Percentiles rank a stretch among this genome's conserved stretches.
Evolutionary conservation across 805 yeast species (phyloP).

Genomic region (Zygosaccharomyces kombuchaensis): DNA sequence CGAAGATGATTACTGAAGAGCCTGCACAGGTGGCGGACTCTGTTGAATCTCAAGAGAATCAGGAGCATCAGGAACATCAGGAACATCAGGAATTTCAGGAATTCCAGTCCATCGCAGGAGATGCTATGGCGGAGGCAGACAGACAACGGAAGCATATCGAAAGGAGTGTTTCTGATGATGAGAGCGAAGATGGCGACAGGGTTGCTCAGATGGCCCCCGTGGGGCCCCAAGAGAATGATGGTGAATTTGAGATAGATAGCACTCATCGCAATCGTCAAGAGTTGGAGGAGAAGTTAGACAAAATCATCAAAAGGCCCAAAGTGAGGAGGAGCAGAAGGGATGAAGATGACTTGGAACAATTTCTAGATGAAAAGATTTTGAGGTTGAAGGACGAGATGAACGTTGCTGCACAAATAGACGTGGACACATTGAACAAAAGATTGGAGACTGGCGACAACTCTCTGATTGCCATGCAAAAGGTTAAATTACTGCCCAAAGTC

Average conservation of each 20-base stretch:
- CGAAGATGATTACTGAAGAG: constrained; percentile 9
- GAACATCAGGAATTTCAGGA: constrained; percentile 1
- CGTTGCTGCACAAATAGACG: constrained; percentile 73
- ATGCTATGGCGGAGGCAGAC: constrained; percentile 9
- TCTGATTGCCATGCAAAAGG: constrained; percentile 53
- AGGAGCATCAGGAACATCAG: constrained; percentile 1
- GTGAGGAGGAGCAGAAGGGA: constrained; percentile 64
- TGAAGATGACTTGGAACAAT: constrained; percentile 90
- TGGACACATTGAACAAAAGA: constrained; percentile 46
- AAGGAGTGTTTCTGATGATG: constrained; percentile 21
- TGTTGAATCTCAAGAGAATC: constrained; percentile 1
- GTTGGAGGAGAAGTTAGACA: constrained; percentile 77
- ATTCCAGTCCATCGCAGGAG: background rate
- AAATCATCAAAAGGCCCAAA: constrained; percentile 62
- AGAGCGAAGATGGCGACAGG: constrained; percentile 15
- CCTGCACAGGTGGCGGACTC: constrained; percentile 2
- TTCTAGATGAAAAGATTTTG: constrained; percentile 88
- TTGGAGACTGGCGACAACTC: constrained; percentile 36
- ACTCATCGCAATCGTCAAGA: constrained; percentile 56
- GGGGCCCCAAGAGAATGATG: constrained; percentile 18
- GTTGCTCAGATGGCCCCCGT: constrained; percentile 7
- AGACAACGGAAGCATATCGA: constrained; percentile 31
- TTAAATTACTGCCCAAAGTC: constrained; percentile 76
- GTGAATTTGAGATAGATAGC: constrained; percentile 29
- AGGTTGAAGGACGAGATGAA: constrained; percentile 85